These are phyloP conservation scores for Alternaria ethzedia DNA, from an alignment of 2,329 filamentous ascomycete genomes.

Conservation along the genomic window DNA sequence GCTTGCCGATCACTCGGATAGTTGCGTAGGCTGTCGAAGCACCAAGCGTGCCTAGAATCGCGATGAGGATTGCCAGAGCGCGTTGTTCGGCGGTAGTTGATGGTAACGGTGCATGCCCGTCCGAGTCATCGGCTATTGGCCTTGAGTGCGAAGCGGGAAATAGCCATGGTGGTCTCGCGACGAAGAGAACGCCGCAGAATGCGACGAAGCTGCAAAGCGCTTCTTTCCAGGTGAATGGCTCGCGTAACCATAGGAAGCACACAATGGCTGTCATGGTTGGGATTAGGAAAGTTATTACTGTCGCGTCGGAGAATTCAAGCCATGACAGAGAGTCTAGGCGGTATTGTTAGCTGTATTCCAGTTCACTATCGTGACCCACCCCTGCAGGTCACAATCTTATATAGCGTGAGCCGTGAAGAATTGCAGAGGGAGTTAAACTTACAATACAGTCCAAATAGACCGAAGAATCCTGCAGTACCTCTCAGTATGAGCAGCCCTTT, in stretches of 20 bases:
- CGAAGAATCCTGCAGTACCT: constrained; percentile 34
- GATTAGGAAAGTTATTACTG: constrained; percentile 82
- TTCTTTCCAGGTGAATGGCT: constrained; percentile 78
- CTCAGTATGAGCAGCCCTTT: constrained; percentile 26
- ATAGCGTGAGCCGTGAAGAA: not conserved
- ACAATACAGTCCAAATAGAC: constrained; percentile 40
- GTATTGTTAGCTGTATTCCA: not conserved
- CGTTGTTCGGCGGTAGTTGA: constrained; percentile 65
- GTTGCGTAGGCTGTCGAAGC: constrained; percentile 68
- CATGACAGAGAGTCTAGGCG: constrained; percentile 69
- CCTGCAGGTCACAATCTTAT: not conserved
- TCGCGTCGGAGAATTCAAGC: constrained; percentile 81
- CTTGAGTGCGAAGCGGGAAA: constrained; percentile 45
- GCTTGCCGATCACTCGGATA: constrained; percentile 78
- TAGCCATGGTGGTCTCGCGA: constrained; percentile 71
- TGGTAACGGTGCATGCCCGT: constrained; percentile 8
- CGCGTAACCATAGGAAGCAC: constrained; percentile 75
- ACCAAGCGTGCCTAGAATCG: constrained; percentile 76
- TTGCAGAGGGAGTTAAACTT: constrained; percentile 4
- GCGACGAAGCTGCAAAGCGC: constrained; percentile 76
- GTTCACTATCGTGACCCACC: not conserved
- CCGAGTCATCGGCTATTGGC: constrained; percentile 42
- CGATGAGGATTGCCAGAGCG: constrained; percentile 70
- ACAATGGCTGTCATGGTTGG: constrained; percentile 78
- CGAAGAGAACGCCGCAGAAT: constrained; percentile 77